Percentiles rank a stretch among this genome's conserved stretches.
Conservation (phyloP, 2,329 filamentous ascomycete genomes). For the Nigrograna mackinnonii region DNA sequence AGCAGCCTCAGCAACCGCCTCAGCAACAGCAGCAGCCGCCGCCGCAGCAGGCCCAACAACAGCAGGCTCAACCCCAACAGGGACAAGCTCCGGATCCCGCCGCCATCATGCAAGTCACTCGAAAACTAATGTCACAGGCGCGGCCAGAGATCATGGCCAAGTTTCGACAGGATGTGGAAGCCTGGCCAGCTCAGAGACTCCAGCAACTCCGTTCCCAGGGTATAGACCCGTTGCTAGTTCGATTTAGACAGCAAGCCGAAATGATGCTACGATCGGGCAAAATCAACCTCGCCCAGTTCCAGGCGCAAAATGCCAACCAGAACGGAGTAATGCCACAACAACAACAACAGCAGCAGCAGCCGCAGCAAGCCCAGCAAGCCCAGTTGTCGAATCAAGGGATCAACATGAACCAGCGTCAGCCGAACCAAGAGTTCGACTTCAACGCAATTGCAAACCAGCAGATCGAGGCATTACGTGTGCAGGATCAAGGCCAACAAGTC, state of each 20-base stretch:
- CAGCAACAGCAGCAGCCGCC: slow-evolving; percentile 14
- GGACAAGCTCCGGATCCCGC: slow-evolving; percentile 22
- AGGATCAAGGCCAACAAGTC: slow-evolving; percentile 65
- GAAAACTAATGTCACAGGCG: slow-evolving; percentile 50
- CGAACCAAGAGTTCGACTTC: slow-evolving; percentile 48
- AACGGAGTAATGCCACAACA: slow-evolving; percentile 39
- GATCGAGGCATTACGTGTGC: slow-evolving; percentile 62
- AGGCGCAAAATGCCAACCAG: slow-evolving; percentile 15
- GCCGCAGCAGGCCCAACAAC: slow-evolving; percentile 14
- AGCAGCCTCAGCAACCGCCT: slow-evolving; percentile 12
- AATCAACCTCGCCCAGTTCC: slow-evolving; percentile 9
- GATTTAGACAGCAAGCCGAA: slow-evolving; percentile 55
- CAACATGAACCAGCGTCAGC: slow-evolving; percentile 29
- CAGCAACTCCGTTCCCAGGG: slow-evolving; percentile 48
- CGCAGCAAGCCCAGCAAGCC: neutral
- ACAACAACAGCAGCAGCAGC: slow-evolving; percentile 13
- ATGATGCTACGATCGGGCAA: slow-evolving; percentile 26
- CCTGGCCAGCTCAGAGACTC: slow-evolving; percentile 50
- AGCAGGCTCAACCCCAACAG: slow-evolving; percentile 10
- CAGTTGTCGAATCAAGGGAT: slow-evolving; percentile 31
- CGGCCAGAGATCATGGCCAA: slow-evolving; percentile 53
- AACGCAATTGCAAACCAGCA: slow-evolving; percentile 64
- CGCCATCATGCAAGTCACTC: slow-evolving; percentile 49
- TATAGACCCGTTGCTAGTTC: slow-evolving; percentile 54
- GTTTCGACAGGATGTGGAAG: slow-evolving; percentile 46